These are phyloP conservation scores for Aspergillus fijiensis DNA, from an alignment of 2,329 filamentous ascomycete species.

Conservation along the genomic window DNA sequence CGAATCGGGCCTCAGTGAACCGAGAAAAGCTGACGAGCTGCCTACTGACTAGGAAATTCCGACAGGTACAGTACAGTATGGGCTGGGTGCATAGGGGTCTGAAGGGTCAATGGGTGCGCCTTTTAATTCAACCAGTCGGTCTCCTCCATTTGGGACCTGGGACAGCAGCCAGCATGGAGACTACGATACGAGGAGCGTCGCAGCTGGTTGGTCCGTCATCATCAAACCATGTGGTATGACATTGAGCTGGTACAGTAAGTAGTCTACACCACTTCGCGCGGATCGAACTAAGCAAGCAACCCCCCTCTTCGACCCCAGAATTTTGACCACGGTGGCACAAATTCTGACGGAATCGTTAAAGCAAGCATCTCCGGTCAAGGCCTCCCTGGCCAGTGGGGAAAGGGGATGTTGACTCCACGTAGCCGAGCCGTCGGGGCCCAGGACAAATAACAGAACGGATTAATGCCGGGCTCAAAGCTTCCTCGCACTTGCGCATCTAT, in stretches of 20 bases:
- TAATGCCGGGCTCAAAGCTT: constrained; percentile 16
- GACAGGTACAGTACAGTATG: no score
- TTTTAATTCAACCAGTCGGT: not conserved
- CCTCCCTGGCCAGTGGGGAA: not conserved
- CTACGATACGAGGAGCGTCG: not conserved
- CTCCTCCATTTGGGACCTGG: not conserved
- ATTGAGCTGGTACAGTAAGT: not conserved
- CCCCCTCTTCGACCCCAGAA: not conserved
- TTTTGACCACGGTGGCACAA: not conserved
- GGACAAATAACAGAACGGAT: constrained; percentile 11
- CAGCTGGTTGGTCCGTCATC: not conserved
- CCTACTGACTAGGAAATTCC: not conserved
- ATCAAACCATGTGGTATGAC: not conserved
- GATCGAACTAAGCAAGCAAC: not conserved
- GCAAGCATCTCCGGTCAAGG: not conserved
- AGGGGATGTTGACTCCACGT: not conserved
- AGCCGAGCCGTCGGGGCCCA: not conserved
- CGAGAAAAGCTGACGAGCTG: not conserved
- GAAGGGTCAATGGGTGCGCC: not conserved
- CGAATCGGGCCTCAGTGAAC: not conserved
- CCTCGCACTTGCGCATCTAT: constrained; percentile 2
- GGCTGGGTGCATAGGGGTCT: not conserved
- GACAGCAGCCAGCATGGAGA: not conserved
- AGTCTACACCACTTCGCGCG: not conserved
- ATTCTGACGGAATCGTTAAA: not conserved